These are phyloP conservation scores for Calonectria henricotiae DNA, from an alignment of 2,329 filamentous ascomycete species.

Conservation along the genomic window DNA sequence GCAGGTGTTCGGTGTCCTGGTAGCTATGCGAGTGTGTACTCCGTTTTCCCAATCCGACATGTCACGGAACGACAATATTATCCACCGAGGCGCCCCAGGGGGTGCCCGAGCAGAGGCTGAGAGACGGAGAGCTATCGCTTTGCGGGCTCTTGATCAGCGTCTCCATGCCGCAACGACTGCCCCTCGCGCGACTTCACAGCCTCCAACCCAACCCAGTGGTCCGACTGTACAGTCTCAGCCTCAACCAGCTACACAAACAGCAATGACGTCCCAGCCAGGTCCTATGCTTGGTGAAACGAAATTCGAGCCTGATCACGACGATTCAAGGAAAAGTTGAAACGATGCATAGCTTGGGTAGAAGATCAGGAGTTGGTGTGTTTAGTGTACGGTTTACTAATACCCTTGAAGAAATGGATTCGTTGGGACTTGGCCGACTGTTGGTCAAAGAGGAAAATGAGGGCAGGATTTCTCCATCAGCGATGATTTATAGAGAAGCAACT, in stretches of 20 bases:
- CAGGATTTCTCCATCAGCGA: slow-evolving; percentile 33
- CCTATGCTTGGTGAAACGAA: slow-evolving; percentile 79
- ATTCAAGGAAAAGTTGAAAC: slow-evolving; percentile 53
- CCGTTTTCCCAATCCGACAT: slow-evolving; percentile 90
- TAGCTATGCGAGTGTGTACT: slow-evolving; percentile 83
- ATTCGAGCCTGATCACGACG: slow-evolving; percentile 77
- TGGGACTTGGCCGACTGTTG: slow-evolving; percentile 25
- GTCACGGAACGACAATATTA: slow-evolving; percentile 75
- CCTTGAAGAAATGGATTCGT: slow-evolving; percentile 21
- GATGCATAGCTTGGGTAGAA: slow-evolving; percentile 14
- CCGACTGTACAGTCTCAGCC: slow-evolving; percentile 73
- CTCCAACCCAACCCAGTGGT: slow-evolving; percentile 64
- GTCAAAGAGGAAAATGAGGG: slow-evolving; percentile 32
- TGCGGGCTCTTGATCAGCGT: slow-evolving; percentile 93
- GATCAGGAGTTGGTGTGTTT: slow-evolving; percentile 17
- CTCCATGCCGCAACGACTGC: slow-evolving; percentile 83
- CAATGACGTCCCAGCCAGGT: slow-evolving; percentile 71
- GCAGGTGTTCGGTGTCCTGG: slow-evolving; percentile 79
- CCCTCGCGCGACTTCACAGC: slow-evolving; percentile 52
- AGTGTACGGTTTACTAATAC: slow-evolving; percentile 45
- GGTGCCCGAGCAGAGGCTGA: slow-evolving; percentile 93
- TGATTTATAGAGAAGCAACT: slow-evolving; percentile 38
- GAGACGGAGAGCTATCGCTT: slow-evolving; percentile 86
- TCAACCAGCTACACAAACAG: slow-evolving; percentile 70
- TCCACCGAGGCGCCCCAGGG: slow-evolving; percentile 73